Percentiles rank a stretch among this genome's conserved stretches.
phyloP scores from a whole-genome alignment of 768 basidiomycete species.

The Tricholomella constricta region DNA sequence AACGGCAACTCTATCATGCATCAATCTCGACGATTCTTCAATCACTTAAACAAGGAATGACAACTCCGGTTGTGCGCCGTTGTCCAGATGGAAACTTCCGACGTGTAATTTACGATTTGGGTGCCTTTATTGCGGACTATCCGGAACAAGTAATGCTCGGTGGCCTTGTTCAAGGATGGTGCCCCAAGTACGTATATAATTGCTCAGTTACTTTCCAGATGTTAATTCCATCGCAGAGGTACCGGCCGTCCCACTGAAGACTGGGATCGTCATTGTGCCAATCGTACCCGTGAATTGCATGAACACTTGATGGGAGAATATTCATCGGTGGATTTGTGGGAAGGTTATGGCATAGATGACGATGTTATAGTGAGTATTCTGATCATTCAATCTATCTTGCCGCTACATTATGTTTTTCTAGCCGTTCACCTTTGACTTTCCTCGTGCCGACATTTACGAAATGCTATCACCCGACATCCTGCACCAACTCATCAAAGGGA shows the following conservation, averaged over 20 bases:
- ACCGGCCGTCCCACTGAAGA: conserved; percentile 18
- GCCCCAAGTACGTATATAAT: conserved; percentile 8
- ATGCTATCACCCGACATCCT: too few species aligned
- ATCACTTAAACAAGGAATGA: conserved; percentile 25
- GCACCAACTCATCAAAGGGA: too few species aligned
- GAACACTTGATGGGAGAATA: too few species aligned
- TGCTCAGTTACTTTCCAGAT: not conserved
- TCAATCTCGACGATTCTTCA: conserved; percentile 18
- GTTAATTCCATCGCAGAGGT: conserved; percentile 23
- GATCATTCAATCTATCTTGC: too few species aligned
- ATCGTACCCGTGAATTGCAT: too few species aligned
- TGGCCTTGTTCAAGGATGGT: conserved; percentile 28
- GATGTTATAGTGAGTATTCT: too few species aligned
- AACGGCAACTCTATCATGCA: conserved; percentile 22
- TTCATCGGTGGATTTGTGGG: too few species aligned
- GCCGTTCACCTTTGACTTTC: too few species aligned
- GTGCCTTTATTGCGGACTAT: conserved; percentile 39
- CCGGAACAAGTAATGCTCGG: conserved; percentile 36
- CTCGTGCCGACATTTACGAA: too few species aligned
- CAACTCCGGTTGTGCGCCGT: conserved; percentile 20
- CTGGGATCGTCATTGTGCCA: conserved; percentile 28
- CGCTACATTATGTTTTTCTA: too few species aligned
- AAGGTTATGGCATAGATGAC: too few species aligned
- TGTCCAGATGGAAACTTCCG: conserved; percentile 38
- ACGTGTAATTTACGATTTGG: conserved; percentile 28